Base-by-base conservation (phyloP, 192 early-diverging fungal genomes). In the Linnemannia exigua region DNA sequence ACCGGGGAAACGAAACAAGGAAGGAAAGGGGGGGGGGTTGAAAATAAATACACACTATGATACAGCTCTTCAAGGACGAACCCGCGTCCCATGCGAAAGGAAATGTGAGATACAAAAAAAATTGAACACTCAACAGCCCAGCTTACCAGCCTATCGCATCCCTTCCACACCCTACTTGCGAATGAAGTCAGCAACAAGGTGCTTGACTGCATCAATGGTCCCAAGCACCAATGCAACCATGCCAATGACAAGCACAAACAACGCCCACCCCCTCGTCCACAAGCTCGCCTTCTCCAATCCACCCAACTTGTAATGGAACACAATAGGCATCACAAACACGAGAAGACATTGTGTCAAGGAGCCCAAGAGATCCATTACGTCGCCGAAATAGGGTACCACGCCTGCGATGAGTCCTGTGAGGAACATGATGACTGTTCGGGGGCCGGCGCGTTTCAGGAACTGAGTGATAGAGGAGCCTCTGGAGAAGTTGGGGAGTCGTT, bases 291-390 rank as follows among this genome's bases (percentile, higher is more conserved):
- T 76, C 0, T 87, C 70, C 77, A 92, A 82, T 7, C 95, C 95
- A 67, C 92, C 94, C 31, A 97, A 88, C 75, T 90, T 89, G 41
- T 92, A 90, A 83, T 94, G 94, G 86, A 93, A 96, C 51, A 95
- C 44, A 14, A 96, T 87, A 0, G 96, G 96, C 73, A 97, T 81
- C 15, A 96, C 90, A 69, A 94, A 95, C 38, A 94, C 93, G 54
- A 97, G 88, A 7, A 90, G 84, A 54, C 91, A 92, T 73, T 93
- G 95, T 44, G 94, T 91, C 52, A 96, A 87, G 0, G 95, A 92
- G 38, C 96, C 95, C 72, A 97, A 87, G 3, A 97, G 90, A 20
- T 91, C 90, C 88, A 97, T 90, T 37, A 95, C 90, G 81, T 96
- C 96, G 15, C 94, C 89, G 83, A 97, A 96, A 87, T 89, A 95